Percentiles rank a stretch among this genome's conserved stretches.
Conservation (phyloP, 108 stramenopile species). For the Nitzschia sp. region DNA sequence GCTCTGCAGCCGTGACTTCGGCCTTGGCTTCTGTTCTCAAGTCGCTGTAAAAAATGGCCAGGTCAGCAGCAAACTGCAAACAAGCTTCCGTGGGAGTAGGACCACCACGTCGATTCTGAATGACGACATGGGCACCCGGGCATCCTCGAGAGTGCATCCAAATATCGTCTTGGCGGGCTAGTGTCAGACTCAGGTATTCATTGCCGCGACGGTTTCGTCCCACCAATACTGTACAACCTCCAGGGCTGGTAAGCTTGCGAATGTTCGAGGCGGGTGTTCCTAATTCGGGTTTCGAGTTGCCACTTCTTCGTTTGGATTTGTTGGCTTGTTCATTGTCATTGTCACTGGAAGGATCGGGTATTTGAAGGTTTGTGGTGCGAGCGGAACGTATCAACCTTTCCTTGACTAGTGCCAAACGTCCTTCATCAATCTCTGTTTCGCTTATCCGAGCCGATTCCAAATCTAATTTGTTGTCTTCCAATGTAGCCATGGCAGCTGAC, state of each 20-base stretch:
- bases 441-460: conserved; percentile 41
- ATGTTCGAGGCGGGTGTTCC: conserved; percentile 59
- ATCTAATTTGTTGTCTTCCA: conserved; percentile 55
- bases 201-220: conserved; percentile 87
- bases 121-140: conserved; percentile 79
- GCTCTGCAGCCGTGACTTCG: conserved; percentile 71
- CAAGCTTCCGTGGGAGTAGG: conserved; percentile 65
- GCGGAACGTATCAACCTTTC: conserved; percentile 61
- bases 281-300: conserved; percentile 28
- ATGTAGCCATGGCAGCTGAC: conserved; percentile 36
- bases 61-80: conserved; percentile 78
- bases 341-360: conserved; percentile 29
- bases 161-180: conserved; percentile 74
- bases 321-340: conserved; percentile 9
- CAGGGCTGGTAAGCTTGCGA: conserved; percentile 64
- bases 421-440: conserved; percentile 55
- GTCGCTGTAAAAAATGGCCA: conserved; percentile 87
- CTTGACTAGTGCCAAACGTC: conserved; percentile 54
- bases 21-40: conserved; percentile 70
- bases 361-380: conserved; percentile 58
- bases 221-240: conserved; percentile 76
- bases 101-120: conserved; percentile 66
- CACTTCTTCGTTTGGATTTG: conserved; percentile 16
- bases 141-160: conserved; percentile 76
- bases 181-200: conserved; percentile 74